phyloP scores from a whole-genome alignment of 305 asterid species.

The Nicotiana rustica region DNA sequence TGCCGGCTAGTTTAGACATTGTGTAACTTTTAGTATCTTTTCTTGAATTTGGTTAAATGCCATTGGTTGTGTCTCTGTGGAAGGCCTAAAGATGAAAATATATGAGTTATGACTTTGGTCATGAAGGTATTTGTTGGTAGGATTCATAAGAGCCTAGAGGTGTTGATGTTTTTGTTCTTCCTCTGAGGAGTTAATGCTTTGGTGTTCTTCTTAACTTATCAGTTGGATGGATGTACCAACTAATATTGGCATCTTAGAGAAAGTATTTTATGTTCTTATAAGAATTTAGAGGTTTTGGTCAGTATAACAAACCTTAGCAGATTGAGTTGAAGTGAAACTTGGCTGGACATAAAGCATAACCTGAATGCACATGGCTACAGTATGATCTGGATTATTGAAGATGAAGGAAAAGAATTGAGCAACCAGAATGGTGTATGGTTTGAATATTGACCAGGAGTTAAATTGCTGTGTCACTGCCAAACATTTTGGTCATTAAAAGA shows the following conservation, averaged over 20 bases:
- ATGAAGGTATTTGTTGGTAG: conserved; percentile 11
- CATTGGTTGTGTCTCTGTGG: conserved; percentile 8
- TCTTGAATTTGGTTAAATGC: conserved; percentile 2
- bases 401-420: neutral
- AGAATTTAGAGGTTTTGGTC: conserved; percentile 25
- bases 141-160: conserved; percentile 16
- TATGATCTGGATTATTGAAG: neutral
- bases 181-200: neutral
- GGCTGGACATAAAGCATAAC: neutral
- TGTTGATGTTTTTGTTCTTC: neutral
- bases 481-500: neutral
- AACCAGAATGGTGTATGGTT: neutral
- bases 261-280: neutral
- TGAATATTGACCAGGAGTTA: neutral
- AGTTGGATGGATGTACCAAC: neutral
- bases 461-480: conserved; percentile 24
- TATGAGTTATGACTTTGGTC: neutral
- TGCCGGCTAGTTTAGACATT: neutral
- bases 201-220: neutral
- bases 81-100: neutral
- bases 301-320: conserved; percentile 12
- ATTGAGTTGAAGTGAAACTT: neutral
- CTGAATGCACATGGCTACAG: neutral
- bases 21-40: neutral
- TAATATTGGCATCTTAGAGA: conserved; percentile 8